A percentile compares a stretch with the other conserved stretches of the same genome.
These are phyloP conservation scores for Talaromyces pinophilus DNA, from an alignment of 2,329 filamentous ascomycete genomes.

Conservation along the genomic window DNA sequence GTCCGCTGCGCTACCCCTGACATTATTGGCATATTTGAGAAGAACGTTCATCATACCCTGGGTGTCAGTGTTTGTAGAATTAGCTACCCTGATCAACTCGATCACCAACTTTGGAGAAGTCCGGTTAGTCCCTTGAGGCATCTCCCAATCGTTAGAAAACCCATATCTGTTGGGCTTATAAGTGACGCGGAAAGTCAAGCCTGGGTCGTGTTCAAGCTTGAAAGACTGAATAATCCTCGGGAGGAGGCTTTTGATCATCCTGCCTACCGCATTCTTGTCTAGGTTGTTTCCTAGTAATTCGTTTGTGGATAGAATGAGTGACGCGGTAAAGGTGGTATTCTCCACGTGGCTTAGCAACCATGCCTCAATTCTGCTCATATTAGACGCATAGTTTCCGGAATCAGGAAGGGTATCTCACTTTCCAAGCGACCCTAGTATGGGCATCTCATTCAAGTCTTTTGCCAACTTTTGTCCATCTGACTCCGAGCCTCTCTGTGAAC, in stretches of 20 bases:
- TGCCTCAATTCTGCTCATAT: not conserved
- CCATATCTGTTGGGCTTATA: not conserved
- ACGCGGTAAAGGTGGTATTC: conserved; percentile 13
- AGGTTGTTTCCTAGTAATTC: not conserved
- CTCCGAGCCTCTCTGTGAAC: not conserved
- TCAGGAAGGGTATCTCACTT: not conserved
- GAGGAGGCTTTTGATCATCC: not conserved
- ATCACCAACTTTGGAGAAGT: not conserved
- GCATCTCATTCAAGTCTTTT: not conserved
- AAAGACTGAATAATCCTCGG: conserved; percentile 5
- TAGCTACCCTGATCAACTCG: not conserved
- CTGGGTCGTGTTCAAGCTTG: not conserved
- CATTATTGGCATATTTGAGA: not conserved
- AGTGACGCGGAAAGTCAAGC: not conserved
- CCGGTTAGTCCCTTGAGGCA: not conserved
- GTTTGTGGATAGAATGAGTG: conserved; percentile 4
- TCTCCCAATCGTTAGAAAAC: not conserved
- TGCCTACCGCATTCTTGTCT: not conserved
- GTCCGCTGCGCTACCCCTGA: not conserved
- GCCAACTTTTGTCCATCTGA: conserved; percentile 5
- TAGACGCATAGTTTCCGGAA: not conserved
- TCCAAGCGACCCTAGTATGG: not conserved
- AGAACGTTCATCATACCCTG: not conserved
- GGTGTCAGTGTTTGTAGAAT: not conserved
- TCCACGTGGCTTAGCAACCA: not conserved